Evolutionary conservation across 352 stramenopile species (phyloP).

Genomic region (Phytopythium mirpurense): DNA sequence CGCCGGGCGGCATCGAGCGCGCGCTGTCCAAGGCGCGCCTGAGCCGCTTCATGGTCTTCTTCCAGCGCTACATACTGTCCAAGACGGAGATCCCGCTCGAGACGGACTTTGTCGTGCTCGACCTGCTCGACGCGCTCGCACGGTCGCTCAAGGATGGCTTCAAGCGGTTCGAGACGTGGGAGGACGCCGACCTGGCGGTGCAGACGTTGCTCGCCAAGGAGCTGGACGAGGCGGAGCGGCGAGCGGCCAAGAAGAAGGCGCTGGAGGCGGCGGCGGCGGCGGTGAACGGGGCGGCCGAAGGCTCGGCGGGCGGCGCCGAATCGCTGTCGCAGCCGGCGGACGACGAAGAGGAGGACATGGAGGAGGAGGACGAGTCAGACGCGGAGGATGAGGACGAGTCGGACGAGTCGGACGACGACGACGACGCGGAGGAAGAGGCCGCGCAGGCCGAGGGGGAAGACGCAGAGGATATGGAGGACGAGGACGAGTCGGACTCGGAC

Average conservation of each 20-base stretch:
- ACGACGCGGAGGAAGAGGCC: slow-evolving; percentile 79
- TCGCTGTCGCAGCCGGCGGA: slow-evolving; percentile 27
- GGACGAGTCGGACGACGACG: slow-evolving; percentile 27
- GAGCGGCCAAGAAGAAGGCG: slow-evolving; percentile 55
- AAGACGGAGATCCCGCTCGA: slow-evolving; percentile 94
- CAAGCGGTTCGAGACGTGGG: slow-evolving; percentile 66
- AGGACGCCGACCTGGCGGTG: slow-evolving; percentile 59
- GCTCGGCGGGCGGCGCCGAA: slow-evolving; percentile 23
- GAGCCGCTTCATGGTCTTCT: slow-evolving; percentile 88
- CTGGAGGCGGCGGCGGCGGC: slow-evolving; percentile 14
- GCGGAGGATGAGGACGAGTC: slow-evolving; percentile 29
- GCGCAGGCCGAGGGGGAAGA: slow-evolving; percentile 60
- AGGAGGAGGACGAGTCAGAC: slow-evolving; percentile 59
- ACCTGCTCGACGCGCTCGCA: slow-evolving; percentile 70
- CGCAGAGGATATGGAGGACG: slow-evolving; percentile 60
- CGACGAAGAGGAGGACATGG: slow-evolving; percentile 33
- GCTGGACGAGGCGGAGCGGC: slow-evolving; percentile 62
- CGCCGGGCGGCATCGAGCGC: slow-evolving; percentile 63
- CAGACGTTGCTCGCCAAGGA: slow-evolving; percentile 52
- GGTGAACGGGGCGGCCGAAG: slow-evolving; percentile 22
- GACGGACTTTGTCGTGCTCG: slow-evolving; percentile 88
- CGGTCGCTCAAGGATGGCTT: slow-evolving; percentile 63
- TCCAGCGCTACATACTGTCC: slow-evolving; percentile 96
- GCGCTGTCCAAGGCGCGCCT: slow-evolving; percentile 83
- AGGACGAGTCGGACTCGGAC: slow-evolving; percentile 60